Conservation (phyloP, 306 rosid species). For the Sicyos baderoa region DNA sequence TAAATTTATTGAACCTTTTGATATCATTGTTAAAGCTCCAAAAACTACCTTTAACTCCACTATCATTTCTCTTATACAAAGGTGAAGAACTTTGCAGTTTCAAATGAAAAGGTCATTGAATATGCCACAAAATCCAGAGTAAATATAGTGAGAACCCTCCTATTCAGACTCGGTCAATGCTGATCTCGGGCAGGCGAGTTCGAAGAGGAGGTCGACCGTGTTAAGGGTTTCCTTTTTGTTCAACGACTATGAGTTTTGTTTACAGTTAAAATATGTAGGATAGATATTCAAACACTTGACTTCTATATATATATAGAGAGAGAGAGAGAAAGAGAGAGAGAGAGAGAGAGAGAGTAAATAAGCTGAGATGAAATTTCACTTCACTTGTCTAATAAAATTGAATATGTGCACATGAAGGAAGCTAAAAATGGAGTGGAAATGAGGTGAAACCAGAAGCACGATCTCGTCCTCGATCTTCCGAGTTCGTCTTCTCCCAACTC, state of each 20-base stretch:
- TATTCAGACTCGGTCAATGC: constrained; percentile 24
- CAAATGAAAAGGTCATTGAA: too few species aligned
- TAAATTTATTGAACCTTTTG: too few species aligned
- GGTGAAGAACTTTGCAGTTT: too few species aligned
- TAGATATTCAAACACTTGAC: too few species aligned
- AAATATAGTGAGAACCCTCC: constrained; percentile 32
- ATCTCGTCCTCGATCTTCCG: too few species aligned
- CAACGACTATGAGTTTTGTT: too few species aligned
- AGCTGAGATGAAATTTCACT: not conserved
- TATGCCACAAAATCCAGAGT: constrained; percentile 24
- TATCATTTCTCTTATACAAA: too few species aligned
- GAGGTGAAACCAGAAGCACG: not conserved
- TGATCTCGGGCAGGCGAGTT: constrained; percentile 48
- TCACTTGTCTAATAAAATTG: constrained; percentile 1
- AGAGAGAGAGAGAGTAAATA: not conserved
- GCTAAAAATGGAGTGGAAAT: not conserved
- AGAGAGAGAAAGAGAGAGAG: not conserved
- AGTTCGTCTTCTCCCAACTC: not conserved
- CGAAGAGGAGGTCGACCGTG: constrained; percentile 51
- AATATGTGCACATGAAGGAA: not conserved
- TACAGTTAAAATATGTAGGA: too few species aligned
- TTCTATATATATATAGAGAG: too few species aligned
- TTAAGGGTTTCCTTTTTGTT: not conserved
- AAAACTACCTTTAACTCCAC: too few species aligned
- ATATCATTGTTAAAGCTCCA: too few species aligned